Evolutionary conservation across 805 yeast species (phyloP).

Genomic region (Tetrapisispora namnaoensis): DNA sequence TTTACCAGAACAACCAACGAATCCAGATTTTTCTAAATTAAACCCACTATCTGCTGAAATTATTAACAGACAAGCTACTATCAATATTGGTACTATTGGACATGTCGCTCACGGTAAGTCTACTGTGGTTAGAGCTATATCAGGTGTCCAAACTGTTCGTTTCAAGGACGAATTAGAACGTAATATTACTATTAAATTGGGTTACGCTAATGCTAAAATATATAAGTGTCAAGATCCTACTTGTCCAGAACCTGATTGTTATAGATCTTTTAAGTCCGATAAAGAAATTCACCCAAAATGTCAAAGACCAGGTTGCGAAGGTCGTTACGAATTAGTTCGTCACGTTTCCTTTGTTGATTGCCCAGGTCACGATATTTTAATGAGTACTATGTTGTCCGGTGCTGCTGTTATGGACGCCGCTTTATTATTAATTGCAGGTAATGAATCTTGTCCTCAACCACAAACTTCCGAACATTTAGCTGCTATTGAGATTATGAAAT

Average conservation of each 20-base stretch:
- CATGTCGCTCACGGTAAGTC: slow-evolving; percentile 95
- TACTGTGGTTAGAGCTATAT: slow-evolving; percentile 89
- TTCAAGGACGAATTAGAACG: slow-evolving; percentile 98
- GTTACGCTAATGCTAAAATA: slow-evolving; percentile 98
- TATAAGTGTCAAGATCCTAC: slow-evolving; percentile 80
- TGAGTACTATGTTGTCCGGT: slow-evolving; percentile 99
- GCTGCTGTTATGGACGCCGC: slow-evolving; percentile 99
- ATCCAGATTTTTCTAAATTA: slow-evolving; percentile 72
- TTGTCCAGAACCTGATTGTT: slow-evolving; percentile 91
- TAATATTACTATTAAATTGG: slow-evolving; percentile 95
- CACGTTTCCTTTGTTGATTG: slow-evolving; percentile 99
- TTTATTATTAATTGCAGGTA: slow-evolving; percentile 88
- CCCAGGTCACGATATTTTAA: slow-evolving; percentile 99
- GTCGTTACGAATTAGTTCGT: slow-evolving; percentile 82
- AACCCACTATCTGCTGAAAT: slow-evolving; percentile 91
- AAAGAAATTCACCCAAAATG: slow-evolving; percentile 92
- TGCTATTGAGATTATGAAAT: slow-evolving; percentile 98
- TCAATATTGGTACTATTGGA: slow-evolving; percentile 95
- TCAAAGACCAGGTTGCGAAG: slow-evolving; percentile 77
- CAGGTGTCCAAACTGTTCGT: slow-evolving; percentile 98
- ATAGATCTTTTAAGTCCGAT: slow-evolving; percentile 87
- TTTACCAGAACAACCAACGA: slow-evolving; percentile 87
- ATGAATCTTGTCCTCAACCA: slow-evolving; percentile 99
- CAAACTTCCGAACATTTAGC: slow-evolving; percentile 99
- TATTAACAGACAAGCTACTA: slow-evolving; percentile 97